Base-by-base conservation (phyloP, 495 filamentous ascomycete genomes). In the Penicillium lividum region DNA sequence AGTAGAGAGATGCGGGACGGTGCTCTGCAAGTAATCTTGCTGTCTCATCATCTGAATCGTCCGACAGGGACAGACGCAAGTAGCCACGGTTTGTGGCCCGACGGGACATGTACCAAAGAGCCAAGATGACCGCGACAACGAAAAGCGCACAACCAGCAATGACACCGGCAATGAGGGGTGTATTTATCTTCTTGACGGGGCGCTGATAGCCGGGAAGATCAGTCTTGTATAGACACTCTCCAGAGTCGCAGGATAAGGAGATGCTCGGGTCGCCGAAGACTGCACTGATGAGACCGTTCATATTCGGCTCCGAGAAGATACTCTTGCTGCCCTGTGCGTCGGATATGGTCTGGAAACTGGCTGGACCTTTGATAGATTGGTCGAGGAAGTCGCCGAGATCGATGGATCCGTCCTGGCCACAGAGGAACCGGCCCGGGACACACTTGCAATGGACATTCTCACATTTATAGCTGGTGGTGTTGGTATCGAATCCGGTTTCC, bases 201-300 rank as follows among this genome's bases (percentile, higher is more conserved):
- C 91, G 84, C 53, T 88, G 76, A 68, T 94, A 98, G 29, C 94
- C 95, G 10, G 94, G 94, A 18, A 97, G 88, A 57, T 97, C 90
- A 9, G 92, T 95, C 59, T 86, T 83, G 73, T 96, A 90, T 29
- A 98, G 76, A 78, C 94, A 98, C 72, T 98, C 94, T 55, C 94
- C 94, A 18, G 92, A 81, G 59, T 87, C 74, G 68, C 94, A 98
- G 38, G 85, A 79, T 47, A 98, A 73, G 40, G 86, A 81, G 60
- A 98, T 98, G 65, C 86, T 97, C 58, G 84, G 77, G 59, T 98
- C 94, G 43, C 93, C 95, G 67, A 98, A 98, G 53, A 97, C 85
- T 31, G 73, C 79, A 60, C 85, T 88, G 67, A 98, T 96, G 63
- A 98, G 78, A 27, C 88, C 78, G 72, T 98, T 88, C 89, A 98